Conservation (phyloP, 495 filamentous ascomycete genomes). For the Talaromyces borbonicus region DNA sequence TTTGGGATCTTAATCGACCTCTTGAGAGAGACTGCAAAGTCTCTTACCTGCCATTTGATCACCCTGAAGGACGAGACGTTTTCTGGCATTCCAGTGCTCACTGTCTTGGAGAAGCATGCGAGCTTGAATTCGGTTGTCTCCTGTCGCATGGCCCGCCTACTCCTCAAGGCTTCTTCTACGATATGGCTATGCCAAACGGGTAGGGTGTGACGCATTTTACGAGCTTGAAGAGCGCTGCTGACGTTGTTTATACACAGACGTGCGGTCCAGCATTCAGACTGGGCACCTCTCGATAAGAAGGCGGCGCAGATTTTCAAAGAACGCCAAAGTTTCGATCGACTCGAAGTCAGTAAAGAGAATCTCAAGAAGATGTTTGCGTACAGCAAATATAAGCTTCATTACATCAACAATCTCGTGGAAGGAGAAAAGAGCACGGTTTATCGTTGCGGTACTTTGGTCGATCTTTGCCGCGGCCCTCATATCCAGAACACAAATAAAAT, state of each 20-base stretch:
- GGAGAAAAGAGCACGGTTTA: constrained; percentile 91
- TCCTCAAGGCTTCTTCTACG: constrained; percentile 94
- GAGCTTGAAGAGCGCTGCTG: background rate
- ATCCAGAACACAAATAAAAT: constrained; percentile 88
- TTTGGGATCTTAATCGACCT: constrained; percentile 90
- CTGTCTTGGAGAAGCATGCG: constrained; percentile 84
- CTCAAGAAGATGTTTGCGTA: constrained; percentile 92
- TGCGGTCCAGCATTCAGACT: constrained; percentile 65
- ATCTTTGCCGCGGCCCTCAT: constrained; percentile 73
- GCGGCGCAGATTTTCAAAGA: constrained; percentile 80
- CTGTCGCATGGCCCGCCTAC: constrained; percentile 89
- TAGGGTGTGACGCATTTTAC: constrained; percentile 17
- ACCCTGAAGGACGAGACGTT: constrained; percentile 72
- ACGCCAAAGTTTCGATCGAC: constrained; percentile 88
- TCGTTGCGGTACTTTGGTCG: constrained; percentile 70
- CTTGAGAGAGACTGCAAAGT: constrained; percentile 68
- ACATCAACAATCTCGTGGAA: constrained; percentile 90
- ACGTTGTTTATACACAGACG: constrained; percentile 23
- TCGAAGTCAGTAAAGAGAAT: constrained; percentile 80
- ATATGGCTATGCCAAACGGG: constrained; percentile 77
- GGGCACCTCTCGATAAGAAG: constrained; percentile 67
- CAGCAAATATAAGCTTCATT: constrained; percentile 92
- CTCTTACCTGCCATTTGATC: constrained; percentile 71
- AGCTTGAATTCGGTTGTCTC: constrained; percentile 80
- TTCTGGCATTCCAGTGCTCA: constrained; percentile 95